Conservation (phyloP, 495 filamentous ascomycete genomes). For the Cairneyella variabilis region DNA sequence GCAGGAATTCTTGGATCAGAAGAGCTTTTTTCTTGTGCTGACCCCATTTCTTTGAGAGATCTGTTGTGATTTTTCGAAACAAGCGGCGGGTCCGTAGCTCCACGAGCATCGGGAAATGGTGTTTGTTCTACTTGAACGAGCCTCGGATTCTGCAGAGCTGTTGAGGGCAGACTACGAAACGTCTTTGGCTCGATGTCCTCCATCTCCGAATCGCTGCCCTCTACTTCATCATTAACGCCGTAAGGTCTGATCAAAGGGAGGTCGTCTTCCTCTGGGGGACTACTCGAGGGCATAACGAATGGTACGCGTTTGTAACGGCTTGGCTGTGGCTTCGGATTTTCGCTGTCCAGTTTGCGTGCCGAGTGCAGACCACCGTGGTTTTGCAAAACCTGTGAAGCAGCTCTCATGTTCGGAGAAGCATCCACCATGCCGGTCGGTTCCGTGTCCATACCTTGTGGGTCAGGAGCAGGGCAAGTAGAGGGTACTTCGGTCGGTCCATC, state of each 20-base stretch:
- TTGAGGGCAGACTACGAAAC: slow-evolving; percentile 15
- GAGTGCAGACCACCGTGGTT: no score
- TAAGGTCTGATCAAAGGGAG: slow-evolving; percentile 51
- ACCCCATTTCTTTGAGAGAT: neutral
- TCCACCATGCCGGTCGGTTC: no score
- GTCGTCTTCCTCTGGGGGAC: slow-evolving; percentile 42
- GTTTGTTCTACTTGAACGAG: slow-evolving; percentile 22
- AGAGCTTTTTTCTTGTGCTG: neutral
- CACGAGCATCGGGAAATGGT: slow-evolving; percentile 3
- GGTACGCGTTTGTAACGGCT: neutral
- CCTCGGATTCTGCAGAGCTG: neutral
- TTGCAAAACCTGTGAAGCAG: no score
- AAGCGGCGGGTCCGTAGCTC: neutral
- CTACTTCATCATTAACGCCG: slow-evolving; percentile 36
- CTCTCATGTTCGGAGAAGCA: no score
- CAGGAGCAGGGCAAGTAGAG: no score
- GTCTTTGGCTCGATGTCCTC: slow-evolving; percentile 1
- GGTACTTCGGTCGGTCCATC: no score
- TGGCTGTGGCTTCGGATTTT: neutral
- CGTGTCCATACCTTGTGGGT: no score
- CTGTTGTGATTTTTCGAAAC: neutral
- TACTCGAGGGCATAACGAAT: slow-evolving; percentile 28
- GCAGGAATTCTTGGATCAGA: slow-evolving; percentile 23
- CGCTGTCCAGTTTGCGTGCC: neutral
- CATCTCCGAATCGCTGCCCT: slow-evolving; percentile 21